Evolutionary conservation across 2,329 filamentous ascomycete genomes (phyloP).

Genomic region (Botrytis byssoidea): DNA sequence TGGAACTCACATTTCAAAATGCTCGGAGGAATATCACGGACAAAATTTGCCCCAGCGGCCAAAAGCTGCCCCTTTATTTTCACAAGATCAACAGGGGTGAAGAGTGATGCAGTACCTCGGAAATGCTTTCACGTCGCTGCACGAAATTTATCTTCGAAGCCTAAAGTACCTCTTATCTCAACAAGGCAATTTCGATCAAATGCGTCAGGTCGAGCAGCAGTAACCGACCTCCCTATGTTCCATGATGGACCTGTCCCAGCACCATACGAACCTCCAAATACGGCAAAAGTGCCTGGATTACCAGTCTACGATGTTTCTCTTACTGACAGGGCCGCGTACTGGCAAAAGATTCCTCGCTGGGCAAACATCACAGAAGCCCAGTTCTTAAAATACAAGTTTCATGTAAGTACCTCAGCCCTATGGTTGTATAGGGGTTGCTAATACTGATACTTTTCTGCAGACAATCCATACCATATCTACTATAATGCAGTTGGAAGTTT

Average conservation of each 20-base stretch:
- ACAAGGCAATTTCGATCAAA: constrained; percentile 19
- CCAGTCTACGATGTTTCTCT: constrained; percentile 12
- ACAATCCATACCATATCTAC: constrained; percentile 6
- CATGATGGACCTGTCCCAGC: constrained; percentile 9
- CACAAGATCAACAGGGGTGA: constrained; percentile 6
- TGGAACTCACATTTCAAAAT: constrained; percentile 1
- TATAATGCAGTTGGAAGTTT: constrained; percentile 42
- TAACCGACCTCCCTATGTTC: constrained; percentile 9
- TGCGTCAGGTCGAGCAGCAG: constrained; percentile 19
- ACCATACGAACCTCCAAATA: constrained; percentile 9
- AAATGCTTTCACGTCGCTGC: neutral
- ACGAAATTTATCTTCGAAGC: constrained; percentile 2
- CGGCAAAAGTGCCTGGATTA: constrained; percentile 6
- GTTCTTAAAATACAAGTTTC: constrained; percentile 55
- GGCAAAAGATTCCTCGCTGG: constrained; percentile 52
- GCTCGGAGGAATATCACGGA: constrained; percentile 8
- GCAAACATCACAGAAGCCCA: constrained; percentile 46
- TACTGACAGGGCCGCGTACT: constrained; percentile 43
- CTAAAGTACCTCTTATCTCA: constrained; percentile 11
- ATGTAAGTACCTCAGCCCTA: constrained; percentile 45
- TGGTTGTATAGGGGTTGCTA: neutral
- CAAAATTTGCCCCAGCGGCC: constrained; percentile 9
- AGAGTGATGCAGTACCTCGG: constrained; percentile 10
- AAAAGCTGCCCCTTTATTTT: constrained; percentile 6
- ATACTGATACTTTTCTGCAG: neutral